Base-by-base conservation (phyloP, 257 asterid genomes). In the Nicotiana benthamiana region DNA sequence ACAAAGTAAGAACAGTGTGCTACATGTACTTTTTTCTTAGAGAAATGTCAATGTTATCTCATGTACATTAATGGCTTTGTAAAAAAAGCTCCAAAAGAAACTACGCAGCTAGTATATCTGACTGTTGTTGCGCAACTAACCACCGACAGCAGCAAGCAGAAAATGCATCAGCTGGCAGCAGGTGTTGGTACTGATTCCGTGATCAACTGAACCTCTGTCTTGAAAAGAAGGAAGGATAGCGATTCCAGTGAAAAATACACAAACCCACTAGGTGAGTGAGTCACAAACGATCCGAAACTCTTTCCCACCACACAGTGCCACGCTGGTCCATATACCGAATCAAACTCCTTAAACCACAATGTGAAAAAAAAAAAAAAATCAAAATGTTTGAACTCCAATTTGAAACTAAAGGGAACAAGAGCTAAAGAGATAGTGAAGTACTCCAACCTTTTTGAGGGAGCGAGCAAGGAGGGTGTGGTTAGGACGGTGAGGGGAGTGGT, bases 231-330 rank as follows among this genome's bases (percentile, higher is more conserved):
- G 79, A 93, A 91, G 0, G 90, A 93, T 8, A 93, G 81, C 0
- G 97, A 86, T 77, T 92, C 96, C n/a, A 90, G 56, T 2, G 98
- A 92, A 86, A 92, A 93, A 61, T 91, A 93, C 48, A 92, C 34
- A 80, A 93, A 94, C 20, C 97, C 98, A 34, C 96, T 96, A 0
- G 92, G 92, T 9, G 98, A 87, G 84, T 93, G 96, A 15, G 98
- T 91, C 83, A 94, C 97, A 60, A 90, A 94, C 26, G 98, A 92
- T 43, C 98, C 98, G 63, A 92, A 93, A 85, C 98, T 94, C 92
- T 90, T 92, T 54, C 97, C 97, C 43, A 91, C 96, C 81, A 93
- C 90, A 80, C 98, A 93, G 84, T 93, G 97, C 98, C 98, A 93
- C 20, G 98, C 98, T 81, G 97, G 97, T 22, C 97, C 98, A 5